These are phyloP conservation scores for Wickerhamiella azymoides DNA, from an alignment of 805 yeast species.

Conservation along the genomic window DNA sequence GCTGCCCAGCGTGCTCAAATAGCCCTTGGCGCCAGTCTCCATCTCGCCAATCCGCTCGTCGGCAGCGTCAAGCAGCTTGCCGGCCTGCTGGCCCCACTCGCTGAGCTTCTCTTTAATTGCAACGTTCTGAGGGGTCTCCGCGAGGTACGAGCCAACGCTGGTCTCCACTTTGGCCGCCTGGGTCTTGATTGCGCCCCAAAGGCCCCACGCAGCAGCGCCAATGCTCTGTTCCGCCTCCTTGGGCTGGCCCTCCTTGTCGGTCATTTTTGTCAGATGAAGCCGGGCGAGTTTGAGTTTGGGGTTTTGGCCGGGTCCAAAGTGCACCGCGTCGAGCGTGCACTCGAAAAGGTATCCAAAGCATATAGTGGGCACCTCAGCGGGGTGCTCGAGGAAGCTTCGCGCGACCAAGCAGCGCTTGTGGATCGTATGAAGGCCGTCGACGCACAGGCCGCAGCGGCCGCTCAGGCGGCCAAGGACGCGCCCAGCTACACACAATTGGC, in stretches of 20 bases:
- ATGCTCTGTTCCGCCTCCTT: not conserved
- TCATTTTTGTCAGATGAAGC: conserved; percentile 2
- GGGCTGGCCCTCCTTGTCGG: not conserved
- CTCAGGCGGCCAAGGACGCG: not conserved
- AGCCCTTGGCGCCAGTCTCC: conserved; percentile 55
- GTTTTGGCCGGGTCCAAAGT: not conserved
- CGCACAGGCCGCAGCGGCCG: not conserved
- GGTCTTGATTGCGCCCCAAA: conserved; percentile 7
- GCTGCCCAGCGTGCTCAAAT: conserved; percentile 43
- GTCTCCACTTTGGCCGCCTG: conserved; percentile 5
- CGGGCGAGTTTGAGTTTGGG: conserved; percentile 1
- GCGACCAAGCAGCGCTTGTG: not conserved
- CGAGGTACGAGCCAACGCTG: conserved; percentile 1
- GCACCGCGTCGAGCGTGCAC: not conserved
- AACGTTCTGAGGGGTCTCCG: conserved; percentile 15
- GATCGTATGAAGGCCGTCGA: not conserved
- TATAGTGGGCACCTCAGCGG: not conserved
- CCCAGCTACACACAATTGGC: not conserved
- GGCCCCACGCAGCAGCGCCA: not conserved
- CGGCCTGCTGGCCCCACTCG: conserved; percentile 34
- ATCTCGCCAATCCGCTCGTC: conserved; percentile 63
- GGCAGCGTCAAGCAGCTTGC: conserved; percentile 51
- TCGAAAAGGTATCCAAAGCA: not conserved
- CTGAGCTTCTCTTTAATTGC: conserved; percentile 21
- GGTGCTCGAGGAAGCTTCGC: not conserved